Evolutionary conservation across 345 rosid genomes (phyloP).

Genomic region (Excoecaria cochinchinensis): DNA sequence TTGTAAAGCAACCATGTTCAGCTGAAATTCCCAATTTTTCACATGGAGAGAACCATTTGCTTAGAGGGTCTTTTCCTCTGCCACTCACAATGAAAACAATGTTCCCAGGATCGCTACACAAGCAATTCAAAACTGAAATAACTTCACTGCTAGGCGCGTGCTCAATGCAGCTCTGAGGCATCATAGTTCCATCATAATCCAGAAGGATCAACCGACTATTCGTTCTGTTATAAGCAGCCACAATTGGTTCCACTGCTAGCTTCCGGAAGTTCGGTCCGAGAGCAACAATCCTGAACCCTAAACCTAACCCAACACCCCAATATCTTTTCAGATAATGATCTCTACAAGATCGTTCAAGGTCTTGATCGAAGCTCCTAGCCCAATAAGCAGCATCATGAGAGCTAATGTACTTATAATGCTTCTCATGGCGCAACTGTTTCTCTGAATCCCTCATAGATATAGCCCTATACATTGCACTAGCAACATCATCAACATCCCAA

Average conservation of each 20-base stretch:
- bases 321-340: conserved; percentile 67
- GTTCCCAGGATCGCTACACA: conserved; percentile 73
- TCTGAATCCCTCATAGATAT: conserved; percentile 44
- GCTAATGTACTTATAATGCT: conserved; percentile 78
- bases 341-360: conserved; percentile 69
- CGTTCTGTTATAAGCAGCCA: conserved; percentile 50
- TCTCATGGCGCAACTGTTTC: conserved; percentile 70
- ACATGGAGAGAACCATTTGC: conserved; percentile 71
- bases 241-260: conserved; percentile 50
- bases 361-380: conserved; percentile 74
- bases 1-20: conserved; percentile 77
- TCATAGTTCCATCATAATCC: conserved; percentile 88
- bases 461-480: conserved; percentile 60
- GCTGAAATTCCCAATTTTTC: conserved; percentile 73
- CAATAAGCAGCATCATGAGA: conserved; percentile 79
- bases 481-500: conserved; percentile 64
- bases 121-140: conserved; percentile 49
- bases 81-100: conserved; percentile 79
- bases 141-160: conserved; percentile 56
- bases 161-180: conserved; percentile 50
- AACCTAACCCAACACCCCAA: conserved; percentile 76
- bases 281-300: conserved; percentile 68
- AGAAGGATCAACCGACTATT: conserved; percentile 62
- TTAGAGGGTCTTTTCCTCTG: conserved; percentile 65
- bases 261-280: conserved; percentile 64